Evolutionary conservation across 148 eudicot species (phyloP), one percentile per base, ranked within the genome.

Genomic region (Talinum fruticosum): DNA sequence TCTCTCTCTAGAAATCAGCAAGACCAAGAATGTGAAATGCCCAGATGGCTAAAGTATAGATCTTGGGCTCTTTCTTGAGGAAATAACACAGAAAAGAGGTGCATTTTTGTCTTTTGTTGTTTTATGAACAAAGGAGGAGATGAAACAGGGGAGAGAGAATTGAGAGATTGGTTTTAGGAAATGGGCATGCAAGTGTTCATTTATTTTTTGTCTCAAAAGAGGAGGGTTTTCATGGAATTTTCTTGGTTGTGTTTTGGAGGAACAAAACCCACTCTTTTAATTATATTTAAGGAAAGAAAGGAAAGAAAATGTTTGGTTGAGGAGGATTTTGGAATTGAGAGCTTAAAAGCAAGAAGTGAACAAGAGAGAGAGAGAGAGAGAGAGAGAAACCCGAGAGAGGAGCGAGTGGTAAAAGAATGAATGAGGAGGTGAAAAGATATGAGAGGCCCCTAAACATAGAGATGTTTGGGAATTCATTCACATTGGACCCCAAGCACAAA

Each of bases 61-160:
- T n/a, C 82, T 73, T 79, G 38, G 28, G 29, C 53, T 66, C 4
- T 23, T n/a, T 33, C 51, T 68, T 67, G 41, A 65, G 49, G 24
- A 51, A 35, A 47, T 26, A 37, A 38, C 49, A 33, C 53, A 47
- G 79, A 33, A 76, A 67, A 47, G 44, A 76, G 64, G 26, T 76
- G 79, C 73, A 76, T 76, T 66, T 66, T 76, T 54, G 4, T 49
- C 66, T 62, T 62, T 24, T n/a, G 12, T 59, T 5, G 16, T 24
- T 23, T 12, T n/a, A 62, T 0, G 5, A 62, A 62, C 66, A 62
- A 47, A 23, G 72, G 47, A 30, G 49, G 24, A 44, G 37, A 45
- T 44, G 61, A 21, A 67, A 66, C 41, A 32, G 71, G 33, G 37
- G 34, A 29, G 38, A 35, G 34, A 37, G 49, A 75, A 41, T 41